Base-by-base conservation (phyloP, 2,329 filamentous ascomycete genomes). In the Sporothrix humicola region DNA sequence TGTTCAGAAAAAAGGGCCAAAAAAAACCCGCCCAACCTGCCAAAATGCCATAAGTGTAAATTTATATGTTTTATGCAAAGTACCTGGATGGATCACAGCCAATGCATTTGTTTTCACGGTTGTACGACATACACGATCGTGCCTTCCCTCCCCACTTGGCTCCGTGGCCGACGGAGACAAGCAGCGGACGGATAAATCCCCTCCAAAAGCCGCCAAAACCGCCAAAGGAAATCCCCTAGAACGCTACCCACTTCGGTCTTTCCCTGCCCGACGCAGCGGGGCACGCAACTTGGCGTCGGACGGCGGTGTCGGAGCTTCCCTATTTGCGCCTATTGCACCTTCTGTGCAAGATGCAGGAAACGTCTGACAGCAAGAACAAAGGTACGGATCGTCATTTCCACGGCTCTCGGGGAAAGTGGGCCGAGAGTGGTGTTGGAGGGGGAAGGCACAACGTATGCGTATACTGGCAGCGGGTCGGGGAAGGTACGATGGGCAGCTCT, bases 171-270 rank as follows among this genome's bases (percentile, higher is more conserved):
- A 44, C 31, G 58, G 37, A 66, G 26, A 46, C n/a, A 66, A 48
- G 42, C n/a, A 15, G 9, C 61, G 42, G 42, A 66, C 42, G 61
- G 61, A 66, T 48, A 65, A 65, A 44, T 66, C 48, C 42, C n/a
- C 17, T 6, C 61, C 65, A 68, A 37, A 37, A 7, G 31, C 31
- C 31, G 31, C 31, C 31, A 37, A 37, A 37, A 37, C 31, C 31
- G 31, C 31, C 31, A 2, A 37, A 37, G 31, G 31, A 37, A 37
- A 37, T 37, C 31, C 3, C 31, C 31, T 37, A 37, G 31, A 37
- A 37, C 31, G 31, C 31, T 7, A 37, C 31, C 31, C 31, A 37
- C 31, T 23, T 68, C 65, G 46, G 46, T 20, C 65, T 68, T 68
- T 68, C 65, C 65, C 26, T 52, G 23, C 23, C 63, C 63, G 42